Conservation (phyloP, 1,139 yeast genomes). For the Suhomyces bribrorum region DNA sequence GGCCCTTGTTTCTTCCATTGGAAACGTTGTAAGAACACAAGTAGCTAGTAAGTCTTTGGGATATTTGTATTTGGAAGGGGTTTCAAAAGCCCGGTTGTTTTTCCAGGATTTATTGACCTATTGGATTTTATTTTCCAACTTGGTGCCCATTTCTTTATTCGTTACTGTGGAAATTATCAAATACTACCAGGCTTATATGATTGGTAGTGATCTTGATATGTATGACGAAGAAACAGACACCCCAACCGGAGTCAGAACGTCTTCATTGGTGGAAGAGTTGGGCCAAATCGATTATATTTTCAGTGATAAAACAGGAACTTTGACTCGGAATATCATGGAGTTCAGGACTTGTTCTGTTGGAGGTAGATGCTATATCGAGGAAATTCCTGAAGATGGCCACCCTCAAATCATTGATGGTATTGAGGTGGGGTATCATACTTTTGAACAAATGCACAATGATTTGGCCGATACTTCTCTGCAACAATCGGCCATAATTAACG, state of each 20-base stretch:
- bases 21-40: conserved; percentile 75
- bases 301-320: conserved; percentile 95
- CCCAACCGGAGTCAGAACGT: conserved; percentile 93
- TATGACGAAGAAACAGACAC: conserved; percentile 86
- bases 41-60: conserved; percentile 54
- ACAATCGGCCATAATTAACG: conserved; percentile 70
- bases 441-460: conserved; percentile 60
- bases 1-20: conserved; percentile 79
- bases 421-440: conserved; percentile 78
- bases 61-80: conserved; percentile 70
- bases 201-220: conserved; percentile 91
- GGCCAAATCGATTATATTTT: conserved; percentile 96
- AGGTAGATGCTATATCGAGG: conserved; percentile 84
- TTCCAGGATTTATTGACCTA: conserved; percentile 87
- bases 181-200: conserved; percentile 92
- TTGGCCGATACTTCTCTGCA: conserved; percentile 42
- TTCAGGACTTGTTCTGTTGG: conserved; percentile 93
- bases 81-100: conserved; percentile 68
- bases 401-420: conserved; percentile 74
- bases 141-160: conserved; percentile 92
- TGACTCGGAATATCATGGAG: conserved; percentile 95
- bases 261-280: conserved; percentile 91
- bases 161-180: conserved; percentile 96
- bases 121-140: conserved; percentile 93
- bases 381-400: conserved; percentile 86